phyloP scores from a whole-genome alignment of 192 early-diverging fungal species.

The Coemansia sp. region DNA sequence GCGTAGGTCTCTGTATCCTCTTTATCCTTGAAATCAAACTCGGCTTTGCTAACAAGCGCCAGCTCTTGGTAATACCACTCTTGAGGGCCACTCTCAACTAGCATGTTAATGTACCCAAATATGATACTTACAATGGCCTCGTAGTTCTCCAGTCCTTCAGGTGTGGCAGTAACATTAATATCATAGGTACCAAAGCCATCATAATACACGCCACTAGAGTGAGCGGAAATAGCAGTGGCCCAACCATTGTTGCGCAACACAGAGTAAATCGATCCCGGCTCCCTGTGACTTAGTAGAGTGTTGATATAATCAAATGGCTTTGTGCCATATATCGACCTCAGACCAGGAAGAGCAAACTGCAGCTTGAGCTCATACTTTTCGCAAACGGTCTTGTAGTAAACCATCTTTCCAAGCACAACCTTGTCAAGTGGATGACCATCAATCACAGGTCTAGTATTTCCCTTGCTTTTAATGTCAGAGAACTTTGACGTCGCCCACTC shows the following conservation, averaged over 20 bases:
- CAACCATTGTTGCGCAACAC: slow-evolving; percentile 81
- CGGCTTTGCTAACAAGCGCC: slow-evolving; percentile 34
- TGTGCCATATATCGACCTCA: slow-evolving; percentile 49
- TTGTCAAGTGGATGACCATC: slow-evolving; percentile 65
- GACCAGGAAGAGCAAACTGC: slow-evolving; percentile 80
- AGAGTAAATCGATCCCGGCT: slow-evolving; percentile 80
- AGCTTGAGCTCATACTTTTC: slow-evolving; percentile 68
- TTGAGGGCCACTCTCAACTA: slow-evolving; percentile 5
- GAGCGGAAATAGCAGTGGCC: slow-evolving; percentile 71
- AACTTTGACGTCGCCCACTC: slow-evolving; percentile 81
- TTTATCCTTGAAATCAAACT: slow-evolving; percentile 69
- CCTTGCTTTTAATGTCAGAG: slow-evolving; percentile 73
- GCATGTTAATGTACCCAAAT: slow-evolving; percentile 33
- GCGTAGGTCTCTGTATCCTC: slow-evolving; percentile 50
- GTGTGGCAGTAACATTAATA: slow-evolving; percentile 18
- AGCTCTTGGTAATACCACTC: slow-evolving; percentile 38
- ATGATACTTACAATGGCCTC: slow-evolving; percentile 20
- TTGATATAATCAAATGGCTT: slow-evolving; percentile 70
- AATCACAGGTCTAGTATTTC: slow-evolving; percentile 60
- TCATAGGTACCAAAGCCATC: slow-evolving; percentile 21
- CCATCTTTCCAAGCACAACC: slow-evolving; percentile 66
- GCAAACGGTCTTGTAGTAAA: slow-evolving; percentile 75
- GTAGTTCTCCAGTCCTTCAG: slow-evolving; percentile 18
- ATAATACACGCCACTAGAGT: neutral
- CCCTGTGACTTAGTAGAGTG: slow-evolving; percentile 78